These are phyloP conservation scores for Stereocaulon alpinum DNA, from an alignment of 495 filamentous ascomycete genomes.

Conservation along the genomic window DNA sequence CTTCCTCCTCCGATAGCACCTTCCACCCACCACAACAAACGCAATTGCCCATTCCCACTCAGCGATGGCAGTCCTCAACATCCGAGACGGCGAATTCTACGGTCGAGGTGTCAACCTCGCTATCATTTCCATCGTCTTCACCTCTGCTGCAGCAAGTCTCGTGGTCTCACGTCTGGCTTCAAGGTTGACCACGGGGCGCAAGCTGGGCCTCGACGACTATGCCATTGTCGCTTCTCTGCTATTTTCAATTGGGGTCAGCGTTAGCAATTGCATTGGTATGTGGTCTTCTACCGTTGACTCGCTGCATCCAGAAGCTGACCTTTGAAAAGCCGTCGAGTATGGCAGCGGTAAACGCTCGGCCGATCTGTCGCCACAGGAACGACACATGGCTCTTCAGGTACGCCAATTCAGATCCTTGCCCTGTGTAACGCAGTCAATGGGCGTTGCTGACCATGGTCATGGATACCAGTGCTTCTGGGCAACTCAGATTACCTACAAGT, in stretches of 20 bases:
- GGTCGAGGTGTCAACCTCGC: slow-evolving; percentile 19
- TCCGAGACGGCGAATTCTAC: slow-evolving; percentile 10
- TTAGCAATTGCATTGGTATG: slow-evolving; percentile 15
- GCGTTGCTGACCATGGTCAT: background rate
- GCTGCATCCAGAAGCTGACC: slow-evolving; percentile 1
- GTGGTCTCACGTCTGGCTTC: slow-evolving; percentile 13
- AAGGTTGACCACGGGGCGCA: slow-evolving; percentile 10
- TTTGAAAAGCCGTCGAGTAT: slow-evolving; percentile 11
- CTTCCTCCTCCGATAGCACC: background rate
- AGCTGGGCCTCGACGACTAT: slow-evolving; percentile 16
- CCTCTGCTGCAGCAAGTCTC: slow-evolving; percentile 8
- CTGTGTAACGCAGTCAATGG: background rate
- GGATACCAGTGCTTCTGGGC: slow-evolving; percentile 26
- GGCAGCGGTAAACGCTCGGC: slow-evolving; percentile 15
- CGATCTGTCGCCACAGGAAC: slow-evolving; percentile 10
- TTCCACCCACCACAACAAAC: background rate
- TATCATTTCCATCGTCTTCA: slow-evolving; percentile 15
- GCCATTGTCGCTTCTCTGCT: slow-evolving; percentile 17
- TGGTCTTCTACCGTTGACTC: background rate
- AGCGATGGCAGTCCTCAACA: slow-evolving; percentile 4
- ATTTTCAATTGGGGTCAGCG: slow-evolving; percentile 13
- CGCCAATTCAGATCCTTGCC: background rate
- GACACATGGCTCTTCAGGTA: slow-evolving; percentile 13
- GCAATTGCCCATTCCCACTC: background rate
- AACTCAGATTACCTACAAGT: slow-evolving; percentile 32